Percentiles rank a stretch among this genome's conserved stretches.
phyloP scores from a whole-genome alignment of 108 stramenopile genomes.

The Ochromonas danica region DNA sequence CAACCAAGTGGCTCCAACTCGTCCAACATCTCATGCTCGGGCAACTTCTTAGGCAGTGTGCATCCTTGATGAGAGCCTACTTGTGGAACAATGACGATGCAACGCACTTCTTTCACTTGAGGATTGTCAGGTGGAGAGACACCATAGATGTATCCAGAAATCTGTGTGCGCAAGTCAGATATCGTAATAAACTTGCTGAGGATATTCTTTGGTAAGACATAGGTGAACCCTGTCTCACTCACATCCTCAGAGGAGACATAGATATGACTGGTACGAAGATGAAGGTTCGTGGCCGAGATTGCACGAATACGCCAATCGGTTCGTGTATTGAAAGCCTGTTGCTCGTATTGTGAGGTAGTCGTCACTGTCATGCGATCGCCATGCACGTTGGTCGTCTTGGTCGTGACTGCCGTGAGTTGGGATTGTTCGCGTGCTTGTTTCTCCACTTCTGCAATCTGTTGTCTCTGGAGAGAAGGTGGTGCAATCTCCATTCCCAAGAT shows the following conservation, averaged over 20 bases:
- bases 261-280: conserved; percentile 95
- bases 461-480: conserved; percentile 94
- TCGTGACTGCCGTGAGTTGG: conserved; percentile 93
- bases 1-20: conserved; percentile 96
- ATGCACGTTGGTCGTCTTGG: conserved; percentile 95
- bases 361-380: conserved; percentile 98
- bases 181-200: conserved; percentile 92
- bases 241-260: conserved; percentile 95
- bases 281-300: conserved; percentile 96
- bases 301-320: conserved; percentile 98
- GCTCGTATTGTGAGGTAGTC: conserved; percentile 94
- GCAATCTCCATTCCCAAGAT: conserved; percentile 99
- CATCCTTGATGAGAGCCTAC: conserved; percentile 93
- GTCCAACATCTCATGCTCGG: conserved; percentile 79
- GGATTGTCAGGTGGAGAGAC: conserved; percentile 91
- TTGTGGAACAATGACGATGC: conserved; percentile 95
- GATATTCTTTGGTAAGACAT: conserved; percentile 97
- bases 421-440: conserved; percentile 92
- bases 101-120: conserved; percentile 91
- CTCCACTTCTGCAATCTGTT: conserved; percentile 99
- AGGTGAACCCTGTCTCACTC: conserved; percentile 90
- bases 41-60: conserved; percentile 84
- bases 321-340: conserved; percentile 92
- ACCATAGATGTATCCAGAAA: conserved; percentile 96
- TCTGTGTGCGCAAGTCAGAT: conserved; percentile 90